Evolutionary conservation across 768 basidiomycete genomes (phyloP).

Genomic region (Pisolithus albus): DNA sequence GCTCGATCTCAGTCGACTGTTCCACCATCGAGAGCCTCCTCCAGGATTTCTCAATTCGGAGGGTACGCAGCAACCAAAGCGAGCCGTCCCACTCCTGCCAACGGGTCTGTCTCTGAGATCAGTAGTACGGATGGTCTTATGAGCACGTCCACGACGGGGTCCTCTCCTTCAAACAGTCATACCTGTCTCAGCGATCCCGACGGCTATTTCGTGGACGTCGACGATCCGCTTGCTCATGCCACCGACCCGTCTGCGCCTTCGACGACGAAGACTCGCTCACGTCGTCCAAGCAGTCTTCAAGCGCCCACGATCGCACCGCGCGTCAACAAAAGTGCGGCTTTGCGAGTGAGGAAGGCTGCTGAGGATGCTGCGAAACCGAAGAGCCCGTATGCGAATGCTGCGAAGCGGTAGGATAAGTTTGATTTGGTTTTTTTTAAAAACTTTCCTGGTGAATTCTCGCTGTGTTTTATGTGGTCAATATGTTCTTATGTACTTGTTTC

Average conservation of each 20-base stretch:
- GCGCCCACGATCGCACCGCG: slow-evolving; percentile 62
- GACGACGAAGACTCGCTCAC: slow-evolving; percentile 6
- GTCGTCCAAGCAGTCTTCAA: slow-evolving; percentile 51
- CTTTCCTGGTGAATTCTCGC: too few species aligned
- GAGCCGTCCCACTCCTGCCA: slow-evolving; percentile 21
- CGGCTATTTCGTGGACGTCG: slow-evolving; percentile 1
- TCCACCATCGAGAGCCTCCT: slow-evolving; percentile 35
- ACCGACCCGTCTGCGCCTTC: slow-evolving; percentile 22
- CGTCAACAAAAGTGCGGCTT: slow-evolving; percentile 65
- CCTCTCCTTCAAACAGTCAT: not conserved
- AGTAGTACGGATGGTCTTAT: slow-evolving; percentile 18
- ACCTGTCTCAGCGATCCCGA: slow-evolving; percentile 16
- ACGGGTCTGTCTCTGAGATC: not conserved
- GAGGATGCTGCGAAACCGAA: slow-evolving; percentile 25
- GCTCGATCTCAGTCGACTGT: slow-evolving; percentile 8
- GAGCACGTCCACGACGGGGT: slow-evolving; percentile 14
- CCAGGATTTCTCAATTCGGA: slow-evolving; percentile 30
- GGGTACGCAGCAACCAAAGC: slow-evolving; percentile 10
- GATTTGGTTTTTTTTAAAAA: too few species aligned
- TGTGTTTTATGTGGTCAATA: too few species aligned
- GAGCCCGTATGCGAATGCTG: slow-evolving; percentile 28
- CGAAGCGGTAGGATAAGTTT: slow-evolving; percentile 13
- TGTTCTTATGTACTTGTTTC: too few species aligned
- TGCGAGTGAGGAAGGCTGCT: slow-evolving; percentile 63
- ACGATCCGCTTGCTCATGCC: slow-evolving; percentile 1